Evolutionary conservation across 1,284 basidiomycete species (phyloP), one percentile per base, ranked within the genome.

Genomic region (Sanguinoderma infundibulare): DNA sequence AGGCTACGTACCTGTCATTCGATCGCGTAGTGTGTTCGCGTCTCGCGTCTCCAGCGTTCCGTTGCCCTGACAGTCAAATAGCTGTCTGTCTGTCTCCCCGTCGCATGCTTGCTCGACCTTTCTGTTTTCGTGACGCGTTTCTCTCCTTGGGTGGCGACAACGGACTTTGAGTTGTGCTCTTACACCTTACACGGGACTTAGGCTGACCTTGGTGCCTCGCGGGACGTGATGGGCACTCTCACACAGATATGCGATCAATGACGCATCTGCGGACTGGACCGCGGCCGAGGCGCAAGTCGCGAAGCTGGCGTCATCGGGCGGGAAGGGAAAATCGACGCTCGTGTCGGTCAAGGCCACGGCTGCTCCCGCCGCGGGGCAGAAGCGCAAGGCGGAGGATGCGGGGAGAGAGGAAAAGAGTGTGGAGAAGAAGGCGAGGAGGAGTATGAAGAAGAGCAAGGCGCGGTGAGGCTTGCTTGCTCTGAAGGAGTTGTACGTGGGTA

Each of bases 241-340:
- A 46, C 36, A 74, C 36, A 95, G 93, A 75, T 96, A 86, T 74
- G 91, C 92, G 20, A 94, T 97, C 65, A 83, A 90, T 67, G 85
- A 89, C 66, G 74, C 80, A 0, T 79, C 83, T 28, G 81, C 84
- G 52, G 92, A 96, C 73, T 96, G 94, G 88, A 80, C 81, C 39
- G 74, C 77, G 24, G 94, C 91, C 2, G 89, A 94, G 71, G 80
- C 83, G 24, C 91, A 94, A 72, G 87, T 95, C 6, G 73, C 81
- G 30, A 77, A 79, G 47, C 70, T 83, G 15, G 77, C 81, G 14
- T 9, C 75, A 74, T 34, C 80, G 74, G 76, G 57, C 59, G 74
- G 36, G 26, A 81, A 78, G 49, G 81, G 83, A 39, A 77, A 83
- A 40, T 83, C 84, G 28, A 91, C 89, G 1, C 85, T 95, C 6